A percentile compares a stretch with the other conserved stretches of the same genome.
Evolutionary conservation across 352 stramenopile species (phyloP).

Genomic region (Blastocystis sp.): DNA sequence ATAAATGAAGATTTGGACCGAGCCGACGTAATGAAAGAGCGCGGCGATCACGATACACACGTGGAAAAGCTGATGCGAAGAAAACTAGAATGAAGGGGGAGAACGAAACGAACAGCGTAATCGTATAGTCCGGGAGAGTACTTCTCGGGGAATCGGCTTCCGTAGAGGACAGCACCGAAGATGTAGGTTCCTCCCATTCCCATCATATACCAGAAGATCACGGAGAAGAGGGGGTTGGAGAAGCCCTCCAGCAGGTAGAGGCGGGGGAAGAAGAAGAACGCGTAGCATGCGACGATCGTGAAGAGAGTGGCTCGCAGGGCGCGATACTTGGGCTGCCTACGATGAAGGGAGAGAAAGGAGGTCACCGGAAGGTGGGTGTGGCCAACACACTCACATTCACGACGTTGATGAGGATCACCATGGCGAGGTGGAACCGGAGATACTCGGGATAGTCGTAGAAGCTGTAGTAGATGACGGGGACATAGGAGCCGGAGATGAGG

Average conservation of each 20-base stretch:
- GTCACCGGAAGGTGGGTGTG: conserved; percentile 52
- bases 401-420: conserved; percentile 64
- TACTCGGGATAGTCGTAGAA: conserved; percentile 43
- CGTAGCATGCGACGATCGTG: conserved; percentile 57
- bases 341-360: background rate
- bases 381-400: conserved; percentile 59
- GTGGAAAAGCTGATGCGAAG: conserved; percentile 64
- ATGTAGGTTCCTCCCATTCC: conserved; percentile 68
- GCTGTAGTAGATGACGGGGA: conserved; percentile 62
- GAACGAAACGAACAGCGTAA: conserved; percentile 8
- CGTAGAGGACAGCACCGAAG: conserved; percentile 59
- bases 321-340: conserved; percentile 61
- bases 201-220: conserved; percentile 42
- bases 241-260: conserved; percentile 55
- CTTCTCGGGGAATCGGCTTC: conserved; percentile 50
- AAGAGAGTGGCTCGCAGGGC: conserved; percentile 44
- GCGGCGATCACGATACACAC: conserved; percentile 69
- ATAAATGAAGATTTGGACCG: conserved; percentile 54
- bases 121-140: conserved; percentile 64
- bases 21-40: conserved; percentile 67
- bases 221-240: conserved; percentile 50
- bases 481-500: conserved; percentile 65
- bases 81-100: conserved; percentile 7
- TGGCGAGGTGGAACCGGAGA: conserved; percentile 24
- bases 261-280: conserved; percentile 8